A percentile compares a stretch with the other conserved stretches of the same genome.
Evolutionary conservation across 2,329 filamentous ascomycete genomes (phyloP).

Genomic region (Magnaporthiopsis poae): DNA sequence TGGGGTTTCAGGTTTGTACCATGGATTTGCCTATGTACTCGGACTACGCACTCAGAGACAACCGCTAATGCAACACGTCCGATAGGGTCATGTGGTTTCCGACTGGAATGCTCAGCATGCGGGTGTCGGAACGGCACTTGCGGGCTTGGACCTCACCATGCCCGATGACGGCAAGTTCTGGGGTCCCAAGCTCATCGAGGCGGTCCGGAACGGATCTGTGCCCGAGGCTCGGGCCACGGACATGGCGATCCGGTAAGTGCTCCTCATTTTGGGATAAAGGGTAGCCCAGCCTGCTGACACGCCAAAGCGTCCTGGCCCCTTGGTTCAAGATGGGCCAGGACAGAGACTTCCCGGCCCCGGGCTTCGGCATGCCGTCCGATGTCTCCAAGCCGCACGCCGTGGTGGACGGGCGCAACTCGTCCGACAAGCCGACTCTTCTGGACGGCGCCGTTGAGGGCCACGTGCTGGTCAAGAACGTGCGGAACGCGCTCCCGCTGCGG

Average conservation of each 20-base stretch:
- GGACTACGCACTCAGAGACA: not conserved
- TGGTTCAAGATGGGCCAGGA: conserved; percentile 50
- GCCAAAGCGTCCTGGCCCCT: conserved; percentile 28
- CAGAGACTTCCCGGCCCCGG: conserved; percentile 33
- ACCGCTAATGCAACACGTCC: not conserved
- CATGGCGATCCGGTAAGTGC: conserved; percentile 17
- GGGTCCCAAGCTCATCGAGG: conserved; percentile 44
- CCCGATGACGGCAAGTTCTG: conserved; percentile 34
- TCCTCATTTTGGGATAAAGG: not conserved
- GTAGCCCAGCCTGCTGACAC: no score
- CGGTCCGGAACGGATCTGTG: conserved; percentile 52
- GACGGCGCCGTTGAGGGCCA: conserved; percentile 54
- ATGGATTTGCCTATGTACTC: not conserved
- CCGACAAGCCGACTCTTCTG: conserved; percentile 31
- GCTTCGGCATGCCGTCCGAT: conserved; percentile 40
- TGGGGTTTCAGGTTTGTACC: conserved; percentile 35
- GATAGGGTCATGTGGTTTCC: conserved; percentile 5
- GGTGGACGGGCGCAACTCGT: conserved; percentile 45
- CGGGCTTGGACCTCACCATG: conserved; percentile 66
- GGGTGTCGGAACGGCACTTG: conserved; percentile 50
- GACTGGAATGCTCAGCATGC: conserved; percentile 46
- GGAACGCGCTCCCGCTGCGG: conserved; percentile 43
- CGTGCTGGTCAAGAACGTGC: conserved; percentile 53
- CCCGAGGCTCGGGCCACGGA: conserved; percentile 38
- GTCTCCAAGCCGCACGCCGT: conserved; percentile 39